phyloP scores from a whole-genome alignment of 768 basidiomycete species.

The Asterophora lycoperdoides region DNA sequence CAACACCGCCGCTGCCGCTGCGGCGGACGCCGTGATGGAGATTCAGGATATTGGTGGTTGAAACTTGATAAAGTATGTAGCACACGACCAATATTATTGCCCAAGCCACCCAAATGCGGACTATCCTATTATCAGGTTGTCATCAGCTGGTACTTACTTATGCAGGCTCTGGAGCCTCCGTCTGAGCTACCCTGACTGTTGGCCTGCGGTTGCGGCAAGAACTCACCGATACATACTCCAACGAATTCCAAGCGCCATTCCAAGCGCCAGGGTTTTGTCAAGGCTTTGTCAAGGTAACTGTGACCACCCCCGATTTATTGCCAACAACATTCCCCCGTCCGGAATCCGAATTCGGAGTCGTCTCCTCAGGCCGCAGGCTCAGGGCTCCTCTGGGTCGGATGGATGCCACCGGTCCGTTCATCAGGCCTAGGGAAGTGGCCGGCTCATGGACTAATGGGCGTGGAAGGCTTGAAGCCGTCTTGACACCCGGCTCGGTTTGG shows the following conservation, averaged over 20 bases:
- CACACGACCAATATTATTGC: not conserved
- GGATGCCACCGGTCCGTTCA: not conserved
- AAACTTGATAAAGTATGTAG: too few relatives aligned
- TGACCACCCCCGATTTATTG: too few relatives aligned
- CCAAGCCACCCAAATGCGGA: not conserved
- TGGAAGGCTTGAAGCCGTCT: not conserved
- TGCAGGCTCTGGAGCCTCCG: too few relatives aligned
- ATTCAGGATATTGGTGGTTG: not conserved
- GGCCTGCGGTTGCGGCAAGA: not conserved
- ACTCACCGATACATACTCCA: not conserved
- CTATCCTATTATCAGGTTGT: too few relatives aligned
- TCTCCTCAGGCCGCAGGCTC: not conserved
- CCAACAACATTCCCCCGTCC: too few relatives aligned
- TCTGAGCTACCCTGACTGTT: not conserved
- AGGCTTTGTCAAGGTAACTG: constrained; percentile 7
- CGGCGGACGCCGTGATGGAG: not conserved
- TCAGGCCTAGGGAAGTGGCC: not conserved
- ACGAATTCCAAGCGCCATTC: not conserved
- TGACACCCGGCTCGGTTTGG: constrained; percentile 1
- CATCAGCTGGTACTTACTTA: too few relatives aligned
- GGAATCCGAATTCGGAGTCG: too few relatives aligned
- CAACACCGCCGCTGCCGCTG: too few relatives aligned
- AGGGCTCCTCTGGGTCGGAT: constrained; percentile 1
- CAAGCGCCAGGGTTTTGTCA: not conserved
- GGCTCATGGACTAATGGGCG: not conserved